Evolutionary conservation across 2,329 filamentous ascomycete genomes (phyloP).

Genomic region (Aspergillus cejpii): DNA sequence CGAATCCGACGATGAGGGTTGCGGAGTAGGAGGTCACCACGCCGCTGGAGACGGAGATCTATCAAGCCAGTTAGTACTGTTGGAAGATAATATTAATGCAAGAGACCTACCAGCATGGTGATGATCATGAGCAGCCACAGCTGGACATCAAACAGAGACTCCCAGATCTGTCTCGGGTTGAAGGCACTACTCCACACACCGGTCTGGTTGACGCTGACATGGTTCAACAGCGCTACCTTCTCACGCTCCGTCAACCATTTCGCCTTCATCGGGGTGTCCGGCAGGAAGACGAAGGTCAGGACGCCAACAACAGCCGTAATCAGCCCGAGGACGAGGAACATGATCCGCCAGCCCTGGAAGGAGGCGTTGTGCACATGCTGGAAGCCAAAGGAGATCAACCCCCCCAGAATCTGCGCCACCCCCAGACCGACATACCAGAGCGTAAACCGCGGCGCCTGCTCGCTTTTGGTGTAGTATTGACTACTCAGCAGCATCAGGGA

Average conservation of each 20-base stretch:
- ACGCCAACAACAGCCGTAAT: constrained; percentile 39
- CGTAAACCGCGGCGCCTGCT: constrained; percentile 54
- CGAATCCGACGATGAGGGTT: constrained; percentile 39
- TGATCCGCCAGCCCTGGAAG: constrained; percentile 40
- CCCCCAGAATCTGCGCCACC: constrained; percentile 44
- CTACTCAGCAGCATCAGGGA: constrained; percentile 56
- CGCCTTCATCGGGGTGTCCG: constrained; percentile 6
- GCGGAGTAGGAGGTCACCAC: constrained; percentile 43
- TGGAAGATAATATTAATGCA: neutral
- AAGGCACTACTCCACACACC: constrained; percentile 48
- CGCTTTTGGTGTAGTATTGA: constrained; percentile 53
- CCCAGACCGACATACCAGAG: constrained; percentile 58
- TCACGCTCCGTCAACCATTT: constrained; percentile 28
- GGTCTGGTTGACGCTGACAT: constrained; percentile 45
- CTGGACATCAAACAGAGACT: constrained; percentile 43
- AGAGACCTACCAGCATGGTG: constrained; percentile 4
- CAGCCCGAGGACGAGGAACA: constrained; percentile 45
- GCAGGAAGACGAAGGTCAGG: constrained; percentile 38
- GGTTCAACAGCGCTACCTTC: constrained; percentile 36
- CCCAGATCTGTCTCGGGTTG: constrained; percentile 44
- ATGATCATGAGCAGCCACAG: constrained; percentile 40
- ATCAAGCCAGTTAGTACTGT: too few relatives aligned
- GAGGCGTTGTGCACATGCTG: constrained; percentile 38
- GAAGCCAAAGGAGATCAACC: constrained; percentile 45
- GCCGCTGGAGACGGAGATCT: constrained; percentile 32